Evolutionary conservation across 2,329 filamentous ascomycete genomes (phyloP).

Genomic region (Apiospora koreana): DNA sequence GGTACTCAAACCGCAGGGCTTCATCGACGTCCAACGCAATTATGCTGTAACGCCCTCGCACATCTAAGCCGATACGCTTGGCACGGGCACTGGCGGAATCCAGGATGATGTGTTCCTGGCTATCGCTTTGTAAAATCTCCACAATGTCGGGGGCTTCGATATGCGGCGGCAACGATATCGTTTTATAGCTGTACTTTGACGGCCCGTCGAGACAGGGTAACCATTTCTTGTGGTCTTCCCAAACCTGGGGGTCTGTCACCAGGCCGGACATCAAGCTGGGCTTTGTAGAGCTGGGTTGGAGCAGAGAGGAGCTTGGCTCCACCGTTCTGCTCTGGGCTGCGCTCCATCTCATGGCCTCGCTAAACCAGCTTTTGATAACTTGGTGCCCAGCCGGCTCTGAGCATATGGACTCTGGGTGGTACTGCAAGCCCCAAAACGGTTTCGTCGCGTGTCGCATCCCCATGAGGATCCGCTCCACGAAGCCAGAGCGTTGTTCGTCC

Average conservation of each 20-base stretch:
- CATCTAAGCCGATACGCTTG: slow-evolving; percentile 42
- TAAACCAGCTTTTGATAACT: slow-evolving; percentile 77
- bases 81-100: slow-evolving; percentile 60
- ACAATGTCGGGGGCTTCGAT: slow-evolving; percentile 56
- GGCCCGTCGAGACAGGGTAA: slow-evolving; percentile 17
- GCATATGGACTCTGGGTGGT: slow-evolving; percentile 87
- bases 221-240: neutral
- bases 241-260: neutral
- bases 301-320: neutral
- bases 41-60: slow-evolving; percentile 70
- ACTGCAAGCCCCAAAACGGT: slow-evolving; percentile 87
- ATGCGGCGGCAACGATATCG: slow-evolving; percentile 45
- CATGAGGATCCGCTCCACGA: slow-evolving; percentile 68
- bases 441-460: slow-evolving; percentile 65
- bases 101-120: slow-evolving; percentile 53
- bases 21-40: slow-evolving; percentile 65
- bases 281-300: slow-evolving; percentile 30
- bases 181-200: slow-evolving; percentile 40
- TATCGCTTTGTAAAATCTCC: slow-evolving; percentile 45
- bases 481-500: slow-evolving; percentile 42
- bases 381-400: slow-evolving; percentile 67
- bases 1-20: slow-evolving; percentile 59
- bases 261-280: slow-evolving; percentile 34
- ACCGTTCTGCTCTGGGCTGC: slow-evolving; percentile 17
- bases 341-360: slow-evolving; percentile 61